A percentile compares a stretch with the other conserved stretches of the same genome.
These are phyloP conservation scores for Didymella segeticola DNA, from an alignment of 2,329 filamentous ascomycete genomes.

Conservation along the genomic window DNA sequence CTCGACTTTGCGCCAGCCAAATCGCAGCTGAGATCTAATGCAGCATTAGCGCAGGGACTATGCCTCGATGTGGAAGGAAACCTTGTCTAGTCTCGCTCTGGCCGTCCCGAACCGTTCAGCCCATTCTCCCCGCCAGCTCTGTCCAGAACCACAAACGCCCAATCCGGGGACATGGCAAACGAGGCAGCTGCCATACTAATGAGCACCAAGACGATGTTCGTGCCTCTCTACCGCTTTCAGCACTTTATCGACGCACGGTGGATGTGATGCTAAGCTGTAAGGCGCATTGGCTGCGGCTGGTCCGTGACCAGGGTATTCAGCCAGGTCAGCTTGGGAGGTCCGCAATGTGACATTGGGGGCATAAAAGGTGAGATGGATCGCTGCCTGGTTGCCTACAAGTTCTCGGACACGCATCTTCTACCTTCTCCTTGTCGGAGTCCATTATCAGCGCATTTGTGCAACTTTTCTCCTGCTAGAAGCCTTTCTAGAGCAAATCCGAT, in stretches of 20 bases:
- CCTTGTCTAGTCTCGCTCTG: conserved; percentile 2
- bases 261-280: neutral
- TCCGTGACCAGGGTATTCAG: neutral
- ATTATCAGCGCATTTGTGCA: neutral
- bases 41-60: conserved; percentile 1
- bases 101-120: conserved; percentile 8
- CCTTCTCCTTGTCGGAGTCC: neutral
- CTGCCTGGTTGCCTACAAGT: neutral
- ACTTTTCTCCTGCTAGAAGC: neutral
- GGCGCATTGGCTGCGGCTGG: conserved; percentile 3
- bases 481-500: neutral
- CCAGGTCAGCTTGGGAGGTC: conserved; percentile 7
- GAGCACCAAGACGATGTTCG: neutral
- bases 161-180: conserved; percentile 4
- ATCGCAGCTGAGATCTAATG: conserved; percentile 6
- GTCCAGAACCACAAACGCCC: neutral
- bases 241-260: neutral
- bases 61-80: neutral
- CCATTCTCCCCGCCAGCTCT: conserved; percentile 1
- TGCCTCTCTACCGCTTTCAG: neutral
- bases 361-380: conserved; percentile 5
- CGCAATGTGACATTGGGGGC: conserved; percentile 4
- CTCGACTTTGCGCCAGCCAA: conserved; percentile 9
- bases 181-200: neutral
- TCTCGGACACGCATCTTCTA: neutral